phyloP scores from a whole-genome alignment of 1,284 basidiomycete species.

The Puccinia horiana region DNA sequence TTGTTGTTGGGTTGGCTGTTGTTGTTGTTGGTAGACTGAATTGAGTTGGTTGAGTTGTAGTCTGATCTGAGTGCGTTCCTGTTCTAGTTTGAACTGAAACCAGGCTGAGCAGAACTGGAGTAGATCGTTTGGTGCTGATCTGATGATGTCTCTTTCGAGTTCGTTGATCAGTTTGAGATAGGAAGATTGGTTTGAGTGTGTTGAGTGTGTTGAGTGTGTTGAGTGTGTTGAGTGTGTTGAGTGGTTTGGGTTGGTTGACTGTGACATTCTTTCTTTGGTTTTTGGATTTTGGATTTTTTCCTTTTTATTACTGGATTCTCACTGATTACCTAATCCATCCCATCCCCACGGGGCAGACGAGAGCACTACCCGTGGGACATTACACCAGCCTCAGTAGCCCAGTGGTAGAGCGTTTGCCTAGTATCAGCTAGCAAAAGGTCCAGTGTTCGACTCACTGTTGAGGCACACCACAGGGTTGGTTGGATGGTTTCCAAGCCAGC shows the following conservation, averaged over 20 bases:
- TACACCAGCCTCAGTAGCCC: too few relatives aligned
- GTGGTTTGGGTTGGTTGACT: neutral
- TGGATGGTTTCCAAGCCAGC: too few relatives aligned
- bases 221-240: neutral
- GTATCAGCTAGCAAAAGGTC: too few relatives aligned
- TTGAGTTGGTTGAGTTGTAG: constrained; percentile 7
- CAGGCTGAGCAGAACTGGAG: constrained; percentile 36
- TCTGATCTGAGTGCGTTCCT: constrained; percentile 24
- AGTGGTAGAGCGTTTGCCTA: too few relatives aligned
- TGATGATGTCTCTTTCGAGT: constrained; percentile 22
- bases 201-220: neutral
- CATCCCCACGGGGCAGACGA: too few relatives aligned
- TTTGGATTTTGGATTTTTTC: too few relatives aligned
- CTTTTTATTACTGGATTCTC: too few relatives aligned
- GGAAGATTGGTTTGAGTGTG: neutral
- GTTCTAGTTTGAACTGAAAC: constrained; percentile 38
- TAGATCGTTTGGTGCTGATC: constrained; percentile 12
- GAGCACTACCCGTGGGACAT: too few relatives aligned
- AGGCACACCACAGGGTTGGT: too few relatives aligned
- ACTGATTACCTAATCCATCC: too few relatives aligned
- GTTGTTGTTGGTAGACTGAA: constrained; percentile 19
- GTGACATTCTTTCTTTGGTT: too few relatives aligned
- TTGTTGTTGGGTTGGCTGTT: neutral
- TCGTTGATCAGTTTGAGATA: constrained; percentile 6
- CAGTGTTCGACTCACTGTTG: too few relatives aligned